Percentiles rank a stretch among this genome's conserved stretches.
Conservation (phyloP, 768 basidiomycete species). For the Termitomyces sp. region DNA sequence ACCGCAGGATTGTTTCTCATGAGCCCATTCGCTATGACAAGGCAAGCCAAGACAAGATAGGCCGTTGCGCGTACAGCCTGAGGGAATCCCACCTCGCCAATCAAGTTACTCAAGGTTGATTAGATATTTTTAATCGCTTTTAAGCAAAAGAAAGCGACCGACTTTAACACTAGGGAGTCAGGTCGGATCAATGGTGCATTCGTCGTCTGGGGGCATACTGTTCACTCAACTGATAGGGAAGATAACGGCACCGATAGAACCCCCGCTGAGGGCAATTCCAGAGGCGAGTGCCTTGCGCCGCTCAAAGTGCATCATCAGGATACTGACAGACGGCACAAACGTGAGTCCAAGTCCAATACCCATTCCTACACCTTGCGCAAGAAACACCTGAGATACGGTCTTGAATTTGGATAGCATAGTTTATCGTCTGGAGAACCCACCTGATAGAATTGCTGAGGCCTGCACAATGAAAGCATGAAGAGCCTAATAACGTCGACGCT, state of each 20-base stretch:
- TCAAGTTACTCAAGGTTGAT: constrained; percentile 14
- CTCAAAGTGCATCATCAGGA: constrained; percentile 39
- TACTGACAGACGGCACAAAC: constrained; percentile 35
- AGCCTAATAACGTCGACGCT: constrained; percentile 6
- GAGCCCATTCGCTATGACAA: constrained; percentile 20
- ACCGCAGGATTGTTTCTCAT: constrained; percentile 4
- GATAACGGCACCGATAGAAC: constrained; percentile 24
- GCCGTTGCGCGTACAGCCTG: constrained; percentile 18
- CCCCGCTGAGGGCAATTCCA: constrained; percentile 17
- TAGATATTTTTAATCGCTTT: background rate
- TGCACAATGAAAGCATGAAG: constrained; percentile 33
- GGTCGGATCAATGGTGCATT: background rate
- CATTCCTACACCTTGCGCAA: constrained; percentile 20
- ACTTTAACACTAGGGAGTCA: constrained; percentile 17
- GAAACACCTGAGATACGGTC: constrained; percentile 11
- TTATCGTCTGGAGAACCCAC: background rate
- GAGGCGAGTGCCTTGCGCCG: constrained; percentile 35
- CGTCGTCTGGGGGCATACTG: background rate
- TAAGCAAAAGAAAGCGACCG: background rate
- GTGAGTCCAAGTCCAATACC: constrained; percentile 34
- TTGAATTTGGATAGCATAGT: background rate
- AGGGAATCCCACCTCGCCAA: constrained; percentile 20
- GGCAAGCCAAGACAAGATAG: constrained; percentile 12
- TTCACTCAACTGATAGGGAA: constrained; percentile 25
- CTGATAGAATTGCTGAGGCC: constrained; percentile 31